These are phyloP conservation scores for Hymenoscyphus occultus DNA, from an alignment of 2,329 filamentous ascomycete genomes.

Conservation along the genomic window DNA sequence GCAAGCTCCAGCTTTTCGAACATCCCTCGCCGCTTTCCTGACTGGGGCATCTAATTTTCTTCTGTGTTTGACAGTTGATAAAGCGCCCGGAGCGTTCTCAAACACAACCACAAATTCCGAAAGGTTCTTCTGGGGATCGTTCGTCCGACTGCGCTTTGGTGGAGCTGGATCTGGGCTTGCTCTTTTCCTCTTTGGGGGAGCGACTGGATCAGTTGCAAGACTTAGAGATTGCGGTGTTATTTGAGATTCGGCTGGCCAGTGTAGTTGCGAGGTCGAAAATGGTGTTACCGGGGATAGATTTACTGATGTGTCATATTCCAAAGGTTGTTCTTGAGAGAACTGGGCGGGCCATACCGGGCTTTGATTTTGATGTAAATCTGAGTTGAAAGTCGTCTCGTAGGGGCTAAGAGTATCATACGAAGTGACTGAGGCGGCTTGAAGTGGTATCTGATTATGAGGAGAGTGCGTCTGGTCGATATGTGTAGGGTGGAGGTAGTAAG, in stretches of 20 bases:
- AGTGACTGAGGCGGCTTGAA: background rate
- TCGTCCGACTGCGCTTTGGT: constrained; percentile 15
- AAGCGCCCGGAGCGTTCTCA: constrained; percentile 28
- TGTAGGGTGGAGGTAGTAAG: background rate
- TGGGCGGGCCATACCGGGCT: background rate
- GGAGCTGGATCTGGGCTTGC: constrained; percentile 16
- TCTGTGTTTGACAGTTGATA: constrained; percentile 25
- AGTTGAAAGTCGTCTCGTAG: background rate
- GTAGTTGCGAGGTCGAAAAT: constrained; percentile 4
- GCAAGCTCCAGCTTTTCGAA: constrained; percentile 32
- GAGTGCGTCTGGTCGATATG: background rate
- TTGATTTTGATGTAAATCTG: background rate
- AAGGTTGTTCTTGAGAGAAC: background rate
- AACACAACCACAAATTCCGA: constrained; percentile 29
- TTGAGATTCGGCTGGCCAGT: constrained; percentile 19
- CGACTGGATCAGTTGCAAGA: background rate
- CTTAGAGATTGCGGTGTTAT: background rate
- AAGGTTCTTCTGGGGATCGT: constrained; percentile 12
- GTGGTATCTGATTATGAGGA: background rate
- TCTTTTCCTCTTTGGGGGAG: constrained; percentile 21
- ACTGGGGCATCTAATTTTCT: constrained; percentile 28
- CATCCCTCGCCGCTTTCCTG: constrained; percentile 28
- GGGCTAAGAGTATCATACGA: background rate
- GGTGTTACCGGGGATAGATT: constrained; percentile 1
- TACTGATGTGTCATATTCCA: background rate